Conservation (phyloP, 371 early-diverging fungal genomes). For the Syncephalastrum monosporum region DNA sequence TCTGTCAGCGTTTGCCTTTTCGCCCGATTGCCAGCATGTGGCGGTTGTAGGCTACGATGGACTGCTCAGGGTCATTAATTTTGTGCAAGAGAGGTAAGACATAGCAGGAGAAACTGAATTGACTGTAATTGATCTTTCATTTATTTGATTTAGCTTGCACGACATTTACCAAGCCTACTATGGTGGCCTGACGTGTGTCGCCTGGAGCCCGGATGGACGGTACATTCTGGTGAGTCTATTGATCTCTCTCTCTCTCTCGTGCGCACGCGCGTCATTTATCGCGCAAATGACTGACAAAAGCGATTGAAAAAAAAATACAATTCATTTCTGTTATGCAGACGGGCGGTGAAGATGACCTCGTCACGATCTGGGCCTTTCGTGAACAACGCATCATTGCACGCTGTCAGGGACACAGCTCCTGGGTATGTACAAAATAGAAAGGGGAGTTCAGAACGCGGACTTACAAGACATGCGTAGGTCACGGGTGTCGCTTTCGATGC, state of each 20-base stretch:
- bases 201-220: conserved; percentile 92
- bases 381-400: conserved; percentile 82
- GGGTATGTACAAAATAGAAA: conserved; percentile 53
- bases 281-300: too few species aligned
- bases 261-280: background rate
- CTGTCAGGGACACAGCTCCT: conserved; percentile 93
- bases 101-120: too few species aligned
- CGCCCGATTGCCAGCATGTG: conserved; percentile 84
- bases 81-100: conserved; percentile 56
- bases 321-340: conserved; percentile 33
- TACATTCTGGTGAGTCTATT: conserved; percentile 73
- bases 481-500: conserved; percentile 89
- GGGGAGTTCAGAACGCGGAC: background rate
- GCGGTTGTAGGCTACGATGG: conserved; percentile 82
- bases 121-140: background rate
- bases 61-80: conserved; percentile 71
- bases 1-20: conserved; percentile 70
- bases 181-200: conserved; percentile 82
- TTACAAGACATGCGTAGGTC: conserved; percentile 39
- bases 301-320: background rate
- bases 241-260: background rate
- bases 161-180: conserved; percentile 84
- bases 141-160: conserved; percentile 36
- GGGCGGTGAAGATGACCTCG: conserved; percentile 95
- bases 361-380: conserved; percentile 87